These are phyloP conservation scores for Debaryomyces singareniensis DNA, from an alignment of 1,139 yeast species.

Conservation along the genomic window DNA sequence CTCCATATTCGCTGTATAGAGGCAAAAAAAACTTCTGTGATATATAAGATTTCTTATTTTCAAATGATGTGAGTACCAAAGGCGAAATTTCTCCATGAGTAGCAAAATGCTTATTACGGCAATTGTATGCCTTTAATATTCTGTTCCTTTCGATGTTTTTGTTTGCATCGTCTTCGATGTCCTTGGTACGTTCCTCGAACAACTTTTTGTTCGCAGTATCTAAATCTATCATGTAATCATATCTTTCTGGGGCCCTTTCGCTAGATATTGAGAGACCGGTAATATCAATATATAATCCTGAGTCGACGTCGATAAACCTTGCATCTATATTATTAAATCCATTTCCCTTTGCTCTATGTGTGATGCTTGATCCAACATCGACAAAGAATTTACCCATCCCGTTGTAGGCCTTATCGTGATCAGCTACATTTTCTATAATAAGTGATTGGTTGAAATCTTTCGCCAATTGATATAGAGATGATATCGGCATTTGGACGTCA, in stretches of 20 bases:
- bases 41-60: slow-evolving; percentile 28
- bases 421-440: slow-evolving; percentile 21
- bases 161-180: slow-evolving; percentile 5
- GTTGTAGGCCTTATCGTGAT: slow-evolving; percentile 14
- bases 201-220: slow-evolving; percentile 6
- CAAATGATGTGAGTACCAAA: slow-evolving; percentile 22
- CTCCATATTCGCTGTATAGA: slow-evolving; percentile 25
- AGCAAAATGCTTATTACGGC: slow-evolving; percentile 39
- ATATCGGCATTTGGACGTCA: slow-evolving; percentile 33
- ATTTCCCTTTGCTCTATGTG: slow-evolving; percentile 25
- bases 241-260: slow-evolving; percentile 28
- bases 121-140: slow-evolving; percentile 31
- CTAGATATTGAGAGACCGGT: slow-evolving; percentile 26
- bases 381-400: slow-evolving; percentile 30
- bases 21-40: slow-evolving; percentile 24
- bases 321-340: slow-evolving; percentile 33
- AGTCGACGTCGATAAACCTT: slow-evolving; percentile 31
- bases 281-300: slow-evolving; percentile 34
- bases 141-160: slow-evolving; percentile 14
- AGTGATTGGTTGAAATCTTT: slow-evolving; percentile 31
- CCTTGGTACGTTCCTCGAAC: slow-evolving; percentile 3
- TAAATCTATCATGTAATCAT: slow-evolving; percentile 11
- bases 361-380: slow-evolving; percentile 26
- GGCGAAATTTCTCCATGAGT: slow-evolving; percentile 26
- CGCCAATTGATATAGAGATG: slow-evolving; percentile 22